Evolutionary conservation across 2,329 filamentous ascomycete genomes (phyloP).

Genomic region (Beauveria sp.): DNA sequence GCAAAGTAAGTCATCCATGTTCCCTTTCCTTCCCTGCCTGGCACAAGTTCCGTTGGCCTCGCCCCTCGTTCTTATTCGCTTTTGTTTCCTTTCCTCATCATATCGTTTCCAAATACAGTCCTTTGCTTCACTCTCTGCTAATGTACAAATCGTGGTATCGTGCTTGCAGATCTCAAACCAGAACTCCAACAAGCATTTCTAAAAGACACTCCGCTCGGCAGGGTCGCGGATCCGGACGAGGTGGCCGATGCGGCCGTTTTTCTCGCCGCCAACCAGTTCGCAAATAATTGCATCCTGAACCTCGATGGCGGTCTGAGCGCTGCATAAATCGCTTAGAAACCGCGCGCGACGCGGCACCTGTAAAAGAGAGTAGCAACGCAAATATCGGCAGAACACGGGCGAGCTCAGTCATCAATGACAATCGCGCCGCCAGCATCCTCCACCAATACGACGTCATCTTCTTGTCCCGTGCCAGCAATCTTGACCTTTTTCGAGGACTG

Average conservation of each 20-base stretch:
- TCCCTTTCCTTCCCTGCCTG: neutral
- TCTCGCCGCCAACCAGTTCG: slow-evolving; percentile 69
- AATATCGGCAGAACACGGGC: slow-evolving; percentile 18
- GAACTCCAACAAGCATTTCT: slow-evolving; percentile 31
- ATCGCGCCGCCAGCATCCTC: slow-evolving; percentile 55
- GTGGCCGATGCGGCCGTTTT: slow-evolving; percentile 78
- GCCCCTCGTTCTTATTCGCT: neutral
- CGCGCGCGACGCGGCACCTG: neutral
- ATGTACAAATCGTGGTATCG: slow-evolving; percentile 29
- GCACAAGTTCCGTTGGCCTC: slow-evolving; percentile 4
- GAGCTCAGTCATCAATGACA: slow-evolving; percentile 54
- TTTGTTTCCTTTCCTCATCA: neutral
- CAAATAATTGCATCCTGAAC: slow-evolving; percentile 80
- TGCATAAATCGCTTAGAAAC: slow-evolving; percentile 29
- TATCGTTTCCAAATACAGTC: neutral
- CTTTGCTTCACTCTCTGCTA: slow-evolving; percentile 17
- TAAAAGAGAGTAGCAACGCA: neutral
- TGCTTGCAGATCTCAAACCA: slow-evolving; percentile 27
- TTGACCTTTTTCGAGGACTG: slow-evolving; percentile 43
- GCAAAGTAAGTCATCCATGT: slow-evolving; percentile 42
- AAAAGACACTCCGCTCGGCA: slow-evolving; percentile 51
- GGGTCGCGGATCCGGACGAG: slow-evolving; percentile 62
- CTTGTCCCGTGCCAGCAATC: slow-evolving; percentile 22
- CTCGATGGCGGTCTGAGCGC: slow-evolving; percentile 79
- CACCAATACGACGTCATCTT: slow-evolving; percentile 38